These are phyloP conservation scores for Cryoendolithus antarcticus DNA, from an alignment of 2,329 filamentous ascomycete species.

Conservation along the genomic window DNA sequence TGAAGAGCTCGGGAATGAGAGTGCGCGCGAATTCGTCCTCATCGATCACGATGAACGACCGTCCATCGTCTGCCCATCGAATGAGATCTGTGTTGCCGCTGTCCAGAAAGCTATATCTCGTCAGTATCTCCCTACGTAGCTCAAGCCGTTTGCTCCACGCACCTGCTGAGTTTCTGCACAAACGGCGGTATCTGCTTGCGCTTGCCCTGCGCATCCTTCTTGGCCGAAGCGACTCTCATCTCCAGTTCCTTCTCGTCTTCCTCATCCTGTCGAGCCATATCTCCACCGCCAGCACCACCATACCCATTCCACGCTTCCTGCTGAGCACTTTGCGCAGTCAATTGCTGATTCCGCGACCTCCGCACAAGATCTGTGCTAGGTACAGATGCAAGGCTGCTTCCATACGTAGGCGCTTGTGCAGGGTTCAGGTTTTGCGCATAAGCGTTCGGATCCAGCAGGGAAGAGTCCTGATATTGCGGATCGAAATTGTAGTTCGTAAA, in stretches of 20 bases:
- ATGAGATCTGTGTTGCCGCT: slow-evolving; percentile 89
- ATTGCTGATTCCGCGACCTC: slow-evolving; percentile 34
- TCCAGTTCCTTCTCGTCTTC: slow-evolving; percentile 72
- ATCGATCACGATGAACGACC: slow-evolving; percentile 91
- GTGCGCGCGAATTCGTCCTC: slow-evolving; percentile 79
- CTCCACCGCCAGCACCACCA: slow-evolving; percentile 13
- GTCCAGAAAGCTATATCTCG: slow-evolving; percentile 64
- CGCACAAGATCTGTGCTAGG: slow-evolving; percentile 34
- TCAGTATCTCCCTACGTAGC: slow-evolving; percentile 8
- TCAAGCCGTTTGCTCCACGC: slow-evolving; percentile 26
- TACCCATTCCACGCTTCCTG: slow-evolving; percentile 31
- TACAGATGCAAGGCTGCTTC: slow-evolving; percentile 8
- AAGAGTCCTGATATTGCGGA: slow-evolving; percentile 24
- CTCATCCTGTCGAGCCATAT: slow-evolving; percentile 38
- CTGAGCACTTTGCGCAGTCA: slow-evolving; percentile 24
- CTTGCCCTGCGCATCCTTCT: slow-evolving; percentile 78
- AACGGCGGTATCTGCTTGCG: slow-evolving; percentile 95
- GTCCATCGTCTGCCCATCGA: slow-evolving; percentile 90
- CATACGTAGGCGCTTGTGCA: slow-evolving; percentile 14
- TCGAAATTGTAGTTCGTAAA: slow-evolving; percentile 18
- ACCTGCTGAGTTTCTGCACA: slow-evolving; percentile 97
- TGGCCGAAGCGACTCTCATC: slow-evolving; percentile 65
- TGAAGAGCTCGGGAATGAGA: slow-evolving; percentile 63
- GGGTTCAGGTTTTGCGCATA: slow-evolving; percentile 17
- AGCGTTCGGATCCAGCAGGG: slow-evolving; percentile 25